Conservation (phyloP, 2,329 filamentous ascomycete genomes). For the Trichoderma sp. region DNA sequence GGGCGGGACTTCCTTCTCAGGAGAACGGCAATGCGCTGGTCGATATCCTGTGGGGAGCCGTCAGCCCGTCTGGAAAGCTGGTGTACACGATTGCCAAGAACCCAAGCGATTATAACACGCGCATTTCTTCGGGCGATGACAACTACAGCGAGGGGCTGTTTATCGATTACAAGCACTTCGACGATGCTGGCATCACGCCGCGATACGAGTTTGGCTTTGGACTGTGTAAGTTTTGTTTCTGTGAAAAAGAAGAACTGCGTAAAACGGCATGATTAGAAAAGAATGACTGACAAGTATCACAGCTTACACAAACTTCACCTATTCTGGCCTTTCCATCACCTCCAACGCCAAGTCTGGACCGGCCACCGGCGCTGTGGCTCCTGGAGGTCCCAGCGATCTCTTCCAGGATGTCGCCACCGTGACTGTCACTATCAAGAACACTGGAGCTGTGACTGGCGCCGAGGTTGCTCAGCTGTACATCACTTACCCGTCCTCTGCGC, state of each 20-base stretch:
- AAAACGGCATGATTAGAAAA: background rate
- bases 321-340: constrained; percentile 45
- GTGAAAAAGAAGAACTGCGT: background rate
- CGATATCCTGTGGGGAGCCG: constrained; percentile 71
- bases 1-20: constrained; percentile 80
- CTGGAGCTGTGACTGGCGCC: constrained; percentile 54
- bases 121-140: constrained; percentile 47
- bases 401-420: constrained; percentile 54
- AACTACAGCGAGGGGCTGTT: constrained; percentile 74
- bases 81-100: constrained; percentile 62
- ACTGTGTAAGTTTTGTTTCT: constrained; percentile 50
- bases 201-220: constrained; percentile 79
- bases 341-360: constrained; percentile 46
- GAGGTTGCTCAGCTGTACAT: constrained; percentile 60
- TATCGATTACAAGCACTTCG: constrained; percentile 77
- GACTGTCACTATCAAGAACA: constrained; percentile 67
- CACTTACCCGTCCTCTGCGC: constrained; percentile 48
- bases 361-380: constrained; percentile 45
- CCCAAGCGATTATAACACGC: constrained; percentile 50
- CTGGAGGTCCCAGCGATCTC: constrained; percentile 52
- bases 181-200: constrained; percentile 62
- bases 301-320: constrained; percentile 70
- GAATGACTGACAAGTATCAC: constrained; percentile 32
- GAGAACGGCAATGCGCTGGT: constrained; percentile 77
- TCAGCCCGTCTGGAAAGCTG: constrained; percentile 71